Evolutionary conservation across 306 rosid species (phyloP).

Genomic region (Parietaria judaica): DNA sequence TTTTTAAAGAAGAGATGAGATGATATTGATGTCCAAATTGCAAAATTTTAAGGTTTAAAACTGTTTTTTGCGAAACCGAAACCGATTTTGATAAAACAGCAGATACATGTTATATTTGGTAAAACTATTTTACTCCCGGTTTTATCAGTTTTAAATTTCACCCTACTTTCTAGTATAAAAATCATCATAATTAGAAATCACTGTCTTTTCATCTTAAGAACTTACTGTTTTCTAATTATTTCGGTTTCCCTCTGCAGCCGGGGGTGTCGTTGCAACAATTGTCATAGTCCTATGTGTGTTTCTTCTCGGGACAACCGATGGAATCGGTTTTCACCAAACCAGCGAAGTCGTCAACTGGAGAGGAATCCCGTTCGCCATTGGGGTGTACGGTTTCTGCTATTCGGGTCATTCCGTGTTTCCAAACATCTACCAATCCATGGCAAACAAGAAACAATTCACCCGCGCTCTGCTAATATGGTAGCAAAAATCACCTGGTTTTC

Average conservation of each 20-base stretch:
- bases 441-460: conserved; percentile 53
- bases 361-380: conserved; percentile 72
- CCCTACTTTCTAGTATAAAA: no score
- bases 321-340: conserved; percentile 52
- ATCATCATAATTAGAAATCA: no score
- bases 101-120: no score
- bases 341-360: conserved; percentile 46
- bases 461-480: conserved; percentile 42
- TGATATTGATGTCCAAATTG: neutral
- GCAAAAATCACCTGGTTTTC: neutral
- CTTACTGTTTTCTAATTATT: conserved; percentile 16
- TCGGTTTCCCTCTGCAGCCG: conserved; percentile 41
- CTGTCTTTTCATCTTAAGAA: no score
- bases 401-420: conserved; percentile 82
- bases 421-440: conserved; percentile 81
- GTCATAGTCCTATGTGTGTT: conserved; percentile 42
- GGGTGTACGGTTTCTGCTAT: conserved; percentile 70
- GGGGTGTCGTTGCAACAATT: conserved; percentile 53
- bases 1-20: no score
- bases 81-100: no score
- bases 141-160: no score
- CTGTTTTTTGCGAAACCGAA: no score
- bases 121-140: no score
- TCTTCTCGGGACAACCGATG: conserved; percentile 46
- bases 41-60: no score